These are phyloP conservation scores for Fusarium piperis DNA, from an alignment of 2,329 filamentous ascomycete genomes.

Conservation along the genomic window DNA sequence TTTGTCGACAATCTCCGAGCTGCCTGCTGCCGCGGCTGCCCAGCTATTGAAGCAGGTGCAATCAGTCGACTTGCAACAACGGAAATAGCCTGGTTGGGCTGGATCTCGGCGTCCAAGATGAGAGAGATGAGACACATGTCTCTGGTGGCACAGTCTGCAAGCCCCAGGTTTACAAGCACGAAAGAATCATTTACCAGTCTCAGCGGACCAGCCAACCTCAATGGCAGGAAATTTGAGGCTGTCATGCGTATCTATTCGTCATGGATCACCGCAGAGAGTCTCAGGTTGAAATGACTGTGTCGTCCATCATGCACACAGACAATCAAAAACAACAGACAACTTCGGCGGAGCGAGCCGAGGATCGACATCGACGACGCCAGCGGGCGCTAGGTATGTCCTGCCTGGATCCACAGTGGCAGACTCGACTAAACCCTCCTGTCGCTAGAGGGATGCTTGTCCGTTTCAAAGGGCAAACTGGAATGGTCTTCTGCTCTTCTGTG, in stretches of 20 bases:
- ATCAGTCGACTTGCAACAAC: not conserved
- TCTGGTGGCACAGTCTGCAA: conserved; percentile 11
- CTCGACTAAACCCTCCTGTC: conserved; percentile 5
- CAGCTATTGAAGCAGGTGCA: not conserved
- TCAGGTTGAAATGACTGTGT: conserved; percentile 6
- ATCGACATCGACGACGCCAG: conserved; percentile 11
- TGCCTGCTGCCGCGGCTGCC: not conserved
- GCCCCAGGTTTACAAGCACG: not conserved
- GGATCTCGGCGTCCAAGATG: not conserved
- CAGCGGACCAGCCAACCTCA: not conserved
- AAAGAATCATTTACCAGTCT: not conserved
- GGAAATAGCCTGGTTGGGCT: not conserved
- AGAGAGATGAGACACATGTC: conserved; percentile 31
- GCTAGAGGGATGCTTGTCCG: not conserved
- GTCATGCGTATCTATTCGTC: not conserved
- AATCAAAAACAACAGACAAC: not conserved
- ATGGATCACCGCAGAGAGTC: conserved; percentile 1
- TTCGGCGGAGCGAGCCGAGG: conserved; percentile 20
- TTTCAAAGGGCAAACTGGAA: not conserved
- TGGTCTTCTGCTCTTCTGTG: not conserved
- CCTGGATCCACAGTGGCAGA: conserved; percentile 3
- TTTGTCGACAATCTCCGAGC: not conserved
- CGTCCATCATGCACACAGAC: not conserved
- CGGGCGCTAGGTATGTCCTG: conserved; percentile 12
- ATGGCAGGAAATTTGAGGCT: not conserved